Base-by-base conservation (phyloP, 768 basidiomycete genomes). In the Obba rivulosa region DNA sequence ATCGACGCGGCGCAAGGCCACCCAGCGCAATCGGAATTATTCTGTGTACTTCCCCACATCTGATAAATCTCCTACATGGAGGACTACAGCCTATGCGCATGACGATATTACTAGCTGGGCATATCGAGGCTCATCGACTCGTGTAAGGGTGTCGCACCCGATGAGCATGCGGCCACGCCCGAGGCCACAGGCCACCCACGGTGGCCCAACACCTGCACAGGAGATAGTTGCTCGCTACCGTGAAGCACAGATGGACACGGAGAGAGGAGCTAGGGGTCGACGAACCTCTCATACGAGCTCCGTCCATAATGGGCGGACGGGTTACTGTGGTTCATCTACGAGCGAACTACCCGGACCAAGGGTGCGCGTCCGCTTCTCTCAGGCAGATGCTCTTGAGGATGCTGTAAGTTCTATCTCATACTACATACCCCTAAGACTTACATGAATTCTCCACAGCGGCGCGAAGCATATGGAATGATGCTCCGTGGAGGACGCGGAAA, bases 221-320 rank as follows among this genome's bases (percentile, higher is more conserved):
- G 49, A 50, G 49, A 54, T 54, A 28, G 53, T 46, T 31, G 49
- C 49, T 17, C 53, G 53, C 18, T 54, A 51, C 35, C 42, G 53
- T 24, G 53, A 49, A 16, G 48, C 53, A 42, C 53, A 48, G 41
- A 18, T 24, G 1, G 38, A 37, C 28, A 49, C 43, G 14, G 45
- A 41, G 8, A 35, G 34, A 20, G n/a, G n/a, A n/a, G 8, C 45
- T 11, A 34, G 49, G 22, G 31, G 38, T 13, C 36, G 43, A 20
- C 39, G 34, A 7, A 45, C 53, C 21, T 48, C 53, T 14, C 41
- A 49, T 25, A 49, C 49, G 39, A 49, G 41, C 14, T 51, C 49
- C 47, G 39, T 49, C 14, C 43, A 49, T 9, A 37, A 45, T 8
- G 46, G 46, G 3, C 22, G 48, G 36, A 49, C 43, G 8, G 43